Conservation (phyloP, 2,329 filamentous ascomycete species). For the Aureobasidium subglaciale region DNA sequence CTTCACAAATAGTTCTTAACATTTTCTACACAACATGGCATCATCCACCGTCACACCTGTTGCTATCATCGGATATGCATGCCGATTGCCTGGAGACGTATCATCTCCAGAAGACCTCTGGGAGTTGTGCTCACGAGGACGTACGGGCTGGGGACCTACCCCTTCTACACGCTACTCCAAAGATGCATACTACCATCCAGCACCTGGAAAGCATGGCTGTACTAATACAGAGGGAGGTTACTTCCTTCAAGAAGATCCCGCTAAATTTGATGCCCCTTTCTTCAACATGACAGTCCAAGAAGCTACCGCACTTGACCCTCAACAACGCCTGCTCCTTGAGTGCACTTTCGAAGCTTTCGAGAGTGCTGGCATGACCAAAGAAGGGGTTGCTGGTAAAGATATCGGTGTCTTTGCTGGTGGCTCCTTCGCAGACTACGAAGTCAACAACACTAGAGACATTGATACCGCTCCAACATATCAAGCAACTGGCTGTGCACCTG, state of each 20-base stretch:
- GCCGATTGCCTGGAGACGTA: slow-evolving; percentile 37
- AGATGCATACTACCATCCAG: slow-evolving; percentile 22
- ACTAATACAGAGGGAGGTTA: slow-evolving; percentile 16
- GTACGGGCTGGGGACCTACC: slow-evolving; percentile 1
- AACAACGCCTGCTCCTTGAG: slow-evolving; percentile 35
- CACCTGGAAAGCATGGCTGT: slow-evolving; percentile 11
- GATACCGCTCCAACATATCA: slow-evolving; percentile 20
- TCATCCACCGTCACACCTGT: slow-evolving; percentile 27
- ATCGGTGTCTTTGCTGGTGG: slow-evolving; percentile 21
- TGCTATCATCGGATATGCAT: slow-evolving; percentile 39
- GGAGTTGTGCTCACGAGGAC: slow-evolving; percentile 12
- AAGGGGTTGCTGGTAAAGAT: slow-evolving; percentile 14
- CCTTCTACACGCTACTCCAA: slow-evolving; percentile 15
- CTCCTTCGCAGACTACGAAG: slow-evolving; percentile 21
- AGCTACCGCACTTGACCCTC: slow-evolving; percentile 34
- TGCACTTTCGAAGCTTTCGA: slow-evolving; percentile 35
- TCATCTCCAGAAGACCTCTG: slow-evolving; percentile 19
- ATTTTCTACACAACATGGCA: neutral
- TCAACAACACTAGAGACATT: slow-evolving; percentile 21
- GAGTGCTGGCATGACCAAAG: slow-evolving; percentile 17
- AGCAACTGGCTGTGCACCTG: slow-evolving; percentile 22
- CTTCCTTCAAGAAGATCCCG: slow-evolving; percentile 22
- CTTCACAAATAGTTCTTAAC: neutral
- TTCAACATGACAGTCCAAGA: slow-evolving; percentile 22
- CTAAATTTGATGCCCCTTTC: slow-evolving; percentile 23